Base-by-base conservation (phyloP, 495 filamentous ascomycete species). In the Rhypophila decipiens region DNA sequence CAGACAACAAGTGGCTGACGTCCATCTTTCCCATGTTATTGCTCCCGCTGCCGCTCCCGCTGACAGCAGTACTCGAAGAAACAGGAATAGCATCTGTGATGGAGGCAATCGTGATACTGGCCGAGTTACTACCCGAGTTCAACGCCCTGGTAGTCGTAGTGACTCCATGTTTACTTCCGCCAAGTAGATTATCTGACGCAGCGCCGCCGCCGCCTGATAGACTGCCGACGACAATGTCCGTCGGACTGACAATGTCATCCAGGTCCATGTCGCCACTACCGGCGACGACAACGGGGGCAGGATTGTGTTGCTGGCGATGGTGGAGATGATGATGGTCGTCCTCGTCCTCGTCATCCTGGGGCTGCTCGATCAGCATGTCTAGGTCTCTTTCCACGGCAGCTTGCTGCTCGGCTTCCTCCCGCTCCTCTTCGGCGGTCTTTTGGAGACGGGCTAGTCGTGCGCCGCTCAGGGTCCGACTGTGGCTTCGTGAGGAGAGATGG, bases 311-410 rank as follows among this genome's bases (percentile, higher is more conserved):
- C 31, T 8, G 1, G 42, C 5, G 12, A 24, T 20, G 18, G 3
- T 19, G 15, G 9, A 17, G 11, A 1, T 43, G 22, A 12, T 22
- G 7, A 7, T 20, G 46, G 20, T 53, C 51, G 17, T 51, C 49
- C 34, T 60, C 49, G 22, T 57, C 77, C 21, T 63, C 59, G 38
- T 63, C 62, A 24, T 52, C 60, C 13, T 58, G 52, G 22, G 48
- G 50, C 37, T 63, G 58, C 33, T 74, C 72, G 44, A 78, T 73
- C 22, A 79, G 46, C 76, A 78, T 76, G 45, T 75, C 73, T 39
- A 79, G 51, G 52, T 77, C 74, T 27, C 62, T 63, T 46, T 76
- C 64, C 29, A 71, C 65, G 1, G 69, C 71, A 4, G 62, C 73
- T 24, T 59, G 52, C 15, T 68, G 27, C 13, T 31, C 27, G 7